A percentile compares a stretch with the other conserved stretches of the same genome.
These are phyloP conservation scores for Rosa lucieae DNA, from an alignment of 306 rosid species.

Conservation along the genomic window DNA sequence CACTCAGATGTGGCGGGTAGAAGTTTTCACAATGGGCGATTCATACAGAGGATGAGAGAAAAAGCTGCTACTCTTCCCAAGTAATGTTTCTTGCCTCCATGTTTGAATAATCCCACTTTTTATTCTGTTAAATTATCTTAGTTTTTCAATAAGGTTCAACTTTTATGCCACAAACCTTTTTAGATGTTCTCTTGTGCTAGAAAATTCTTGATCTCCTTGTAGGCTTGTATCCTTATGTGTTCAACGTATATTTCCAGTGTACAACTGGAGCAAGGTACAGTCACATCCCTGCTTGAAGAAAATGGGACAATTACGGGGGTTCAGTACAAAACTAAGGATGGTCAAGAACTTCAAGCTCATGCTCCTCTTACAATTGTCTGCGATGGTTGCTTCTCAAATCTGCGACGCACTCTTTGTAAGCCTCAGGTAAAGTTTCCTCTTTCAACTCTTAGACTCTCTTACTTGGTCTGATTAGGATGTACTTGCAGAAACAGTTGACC, in stretches of 20 bases:
- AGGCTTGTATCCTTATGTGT: neutral
- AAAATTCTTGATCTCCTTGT: neutral
- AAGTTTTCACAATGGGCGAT: constrained; percentile 79
- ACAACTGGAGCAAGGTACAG: constrained; percentile 60
- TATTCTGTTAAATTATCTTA: neutral
- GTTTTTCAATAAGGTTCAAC: neutral
- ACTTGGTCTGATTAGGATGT: neutral
- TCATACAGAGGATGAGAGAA: constrained; percentile 64
- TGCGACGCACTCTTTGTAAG: constrained; percentile 57
- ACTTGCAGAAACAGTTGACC: neutral
- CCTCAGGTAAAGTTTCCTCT: constrained; percentile 44
- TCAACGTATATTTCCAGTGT: constrained; percentile 36
- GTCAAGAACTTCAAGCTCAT: constrained; percentile 43
- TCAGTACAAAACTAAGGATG: constrained; percentile 56
- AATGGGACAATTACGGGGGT: constrained; percentile 58
- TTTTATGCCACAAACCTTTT: neutral
- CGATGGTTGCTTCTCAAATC: constrained; percentile 74
- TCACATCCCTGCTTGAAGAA: constrained; percentile 54
- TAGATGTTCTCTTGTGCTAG: neutral
- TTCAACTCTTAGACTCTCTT: constrained; percentile 7
- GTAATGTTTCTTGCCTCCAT: constrained; percentile 31
- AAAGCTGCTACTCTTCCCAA: constrained; percentile 52
- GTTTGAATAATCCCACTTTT: neutral
- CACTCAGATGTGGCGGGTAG: constrained; percentile 57
- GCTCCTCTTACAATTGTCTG: constrained; percentile 69